A percentile compares a stretch with the other conserved stretches of the same genome.
These are phyloP conservation scores for Diospyros kaki DNA, from an alignment of 148 eudicot species.

Conservation along the genomic window DNA sequence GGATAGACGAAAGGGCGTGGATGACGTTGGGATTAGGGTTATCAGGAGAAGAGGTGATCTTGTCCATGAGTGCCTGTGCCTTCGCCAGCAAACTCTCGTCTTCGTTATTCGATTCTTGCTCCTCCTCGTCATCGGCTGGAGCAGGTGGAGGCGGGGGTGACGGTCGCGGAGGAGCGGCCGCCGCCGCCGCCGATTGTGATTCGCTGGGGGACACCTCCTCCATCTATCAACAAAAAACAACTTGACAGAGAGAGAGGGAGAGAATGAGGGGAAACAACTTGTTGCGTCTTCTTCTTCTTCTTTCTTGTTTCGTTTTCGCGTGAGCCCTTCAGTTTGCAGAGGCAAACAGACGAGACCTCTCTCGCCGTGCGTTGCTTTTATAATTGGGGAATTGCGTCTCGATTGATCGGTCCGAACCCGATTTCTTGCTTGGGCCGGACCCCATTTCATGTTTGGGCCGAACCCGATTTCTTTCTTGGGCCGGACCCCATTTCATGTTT, in stretches of 20 bases:
- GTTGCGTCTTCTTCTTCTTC: background rate
- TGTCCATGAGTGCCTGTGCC: conserved; percentile 68
- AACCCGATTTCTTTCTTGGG: background rate
- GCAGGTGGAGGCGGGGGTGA: conserved; percentile 7
- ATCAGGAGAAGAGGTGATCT: conserved; percentile 56
- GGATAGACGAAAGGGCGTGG: conserved; percentile 79
- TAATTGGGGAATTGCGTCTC: conserved; percentile 5
- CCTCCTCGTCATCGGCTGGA: conserved; percentile 22
- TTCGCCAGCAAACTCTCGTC: conserved; percentile 51
- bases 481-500: too few relatives aligned
- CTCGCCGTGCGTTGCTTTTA: background rate
- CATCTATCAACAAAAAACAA: background rate
- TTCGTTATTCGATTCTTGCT: conserved; percentile 33
- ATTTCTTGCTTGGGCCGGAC: too few relatives aligned
- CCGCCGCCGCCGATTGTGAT: conserved; percentile 11
- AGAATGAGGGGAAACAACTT: background rate
- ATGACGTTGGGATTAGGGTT: conserved; percentile 75
- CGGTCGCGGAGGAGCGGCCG: conserved; percentile 11
- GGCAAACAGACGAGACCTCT: background rate
- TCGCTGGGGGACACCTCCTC: conserved; percentile 23
- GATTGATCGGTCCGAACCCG: background rate
- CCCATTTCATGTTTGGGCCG: background rate
- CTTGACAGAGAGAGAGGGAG: background rate
- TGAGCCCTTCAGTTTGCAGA: background rate
- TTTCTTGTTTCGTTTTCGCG: too few relatives aligned